Percentiles rank a stretch among this genome's conserved stretches.
Conservation (phyloP, 768 basidiomycete species). For the Hygrophoropsis aurantiaca region DNA sequence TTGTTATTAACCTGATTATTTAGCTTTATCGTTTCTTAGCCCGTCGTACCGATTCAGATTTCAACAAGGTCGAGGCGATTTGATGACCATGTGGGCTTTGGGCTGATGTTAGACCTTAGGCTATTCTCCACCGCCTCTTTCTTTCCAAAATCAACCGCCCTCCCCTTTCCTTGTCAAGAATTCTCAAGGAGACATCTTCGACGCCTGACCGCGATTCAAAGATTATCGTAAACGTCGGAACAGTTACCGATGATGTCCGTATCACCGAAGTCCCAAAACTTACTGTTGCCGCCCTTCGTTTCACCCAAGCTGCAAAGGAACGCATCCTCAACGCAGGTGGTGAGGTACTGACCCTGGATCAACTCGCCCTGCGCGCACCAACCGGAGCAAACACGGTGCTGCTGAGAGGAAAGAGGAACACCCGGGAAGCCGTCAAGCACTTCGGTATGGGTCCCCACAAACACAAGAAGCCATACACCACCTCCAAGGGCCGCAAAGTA, state of each 20-base stretch:
- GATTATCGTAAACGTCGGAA: constrained; percentile 86
- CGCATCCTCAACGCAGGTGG: constrained; percentile 95
- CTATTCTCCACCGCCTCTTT: constrained; percentile 94
- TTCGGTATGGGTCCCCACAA: constrained; percentile 99
- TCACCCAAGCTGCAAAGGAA: constrained; percentile 90
- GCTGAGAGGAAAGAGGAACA: constrained; percentile 88
- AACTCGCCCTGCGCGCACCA: constrained; percentile 92
- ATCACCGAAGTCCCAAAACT: constrained; percentile 84
- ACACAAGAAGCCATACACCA: constrained; percentile 96
- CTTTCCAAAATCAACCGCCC: constrained; percentile 97
- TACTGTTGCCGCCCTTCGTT: constrained; percentile 90
- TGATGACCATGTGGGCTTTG: constrained; percentile 3
- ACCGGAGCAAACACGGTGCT: constrained; percentile 95
- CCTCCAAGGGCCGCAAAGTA: constrained; percentile 95
- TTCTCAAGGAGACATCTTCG: constrained; percentile 76
- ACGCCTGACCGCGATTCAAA: constrained; percentile 71
- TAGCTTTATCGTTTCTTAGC: constrained; percentile 99
- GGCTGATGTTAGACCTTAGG: constrained; percentile 44
- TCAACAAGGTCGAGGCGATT: constrained; percentile 76
- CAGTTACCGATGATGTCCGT: constrained; percentile 95
- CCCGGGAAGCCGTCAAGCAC: constrained; percentile 95
- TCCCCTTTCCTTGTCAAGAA: constrained; percentile 91
- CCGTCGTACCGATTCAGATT: constrained; percentile 90
- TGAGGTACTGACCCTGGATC: constrained; percentile 92
- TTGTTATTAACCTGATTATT: constrained; percentile 7